Evolutionary conservation across 2,329 filamentous ascomycete genomes (phyloP).

Genomic region (Amauroascus verrucosus): DNA sequence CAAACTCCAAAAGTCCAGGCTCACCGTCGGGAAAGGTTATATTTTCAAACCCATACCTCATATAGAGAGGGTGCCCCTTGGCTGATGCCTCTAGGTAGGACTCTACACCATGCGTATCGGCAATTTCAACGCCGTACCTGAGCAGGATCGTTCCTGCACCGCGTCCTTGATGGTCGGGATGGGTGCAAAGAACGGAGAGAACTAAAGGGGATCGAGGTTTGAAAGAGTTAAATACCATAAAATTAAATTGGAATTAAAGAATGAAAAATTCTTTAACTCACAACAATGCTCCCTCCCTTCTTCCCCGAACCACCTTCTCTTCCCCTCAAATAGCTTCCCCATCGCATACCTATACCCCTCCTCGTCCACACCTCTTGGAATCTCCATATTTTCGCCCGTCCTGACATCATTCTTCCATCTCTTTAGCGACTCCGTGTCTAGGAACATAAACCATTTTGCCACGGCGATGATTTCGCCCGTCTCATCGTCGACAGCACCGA

Average conservation of each 20-base stretch:
- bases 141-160: slow-evolving; percentile 24
- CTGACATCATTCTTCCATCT: slow-evolving; percentile 8
- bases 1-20: slow-evolving; percentile 10
- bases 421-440: slow-evolving; percentile 5
- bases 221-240: neutral
- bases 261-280: slow-evolving; percentile 2
- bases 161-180: slow-evolving; percentile 22
- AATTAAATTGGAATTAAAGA: neutral
- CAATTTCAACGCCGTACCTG: slow-evolving; percentile 21
- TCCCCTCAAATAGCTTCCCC: slow-evolving; percentile 5
- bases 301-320: slow-evolving; percentile 12
- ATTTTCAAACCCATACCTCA: slow-evolving; percentile 23
- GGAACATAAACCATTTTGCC: slow-evolving; percentile 12
- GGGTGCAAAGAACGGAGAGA: slow-evolving; percentile 27
- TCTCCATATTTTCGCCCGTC: slow-evolving; percentile 8
- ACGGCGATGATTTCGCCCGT: slow-evolving; percentile 14
- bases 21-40: slow-evolving; percentile 9
- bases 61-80: slow-evolving; percentile 22
- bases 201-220: slow-evolving; percentile 17
- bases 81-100: slow-evolving; percentile 21
- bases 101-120: slow-evolving; percentile 19
- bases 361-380: slow-evolving; percentile 10
- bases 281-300: slow-evolving; percentile 15
- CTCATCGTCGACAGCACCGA: slow-evolving; percentile 13
- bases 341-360: slow-evolving; percentile 11